Base-by-base conservation (phyloP, 108 stramenopile genomes). In the Thalassiosira profunda region DNA sequence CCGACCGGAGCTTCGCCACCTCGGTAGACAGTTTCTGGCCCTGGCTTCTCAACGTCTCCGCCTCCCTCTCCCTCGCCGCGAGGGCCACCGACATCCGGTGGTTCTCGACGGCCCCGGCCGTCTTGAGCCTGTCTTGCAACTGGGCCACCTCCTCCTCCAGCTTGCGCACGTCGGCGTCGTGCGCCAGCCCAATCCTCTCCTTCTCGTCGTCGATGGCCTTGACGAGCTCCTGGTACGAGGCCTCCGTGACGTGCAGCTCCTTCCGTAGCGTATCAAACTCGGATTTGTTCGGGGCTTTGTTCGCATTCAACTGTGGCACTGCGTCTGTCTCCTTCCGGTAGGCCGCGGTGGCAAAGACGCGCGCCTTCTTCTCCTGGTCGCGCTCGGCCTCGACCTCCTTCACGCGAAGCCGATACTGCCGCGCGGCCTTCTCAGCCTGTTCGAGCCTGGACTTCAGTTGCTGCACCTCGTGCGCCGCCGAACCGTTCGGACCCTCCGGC, bases 181-280 rank as follows among this genome's bases (percentile, higher is more conserved):
- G 57, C 29, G 57, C 35, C 20, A 49, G 14, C 1, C 29, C 42
- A 5, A 67, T 45, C 10, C 55, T 42, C 20, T 56, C 63, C 47
- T 70, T 77, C 29, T 69, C 68, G 10, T 77, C 61, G 48, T 77
- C 76, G 42, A 70, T 68, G 1, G 61, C 62, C 18, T 25, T 14
- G 6, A 70, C 38, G 35, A 77, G 33, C 14, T 64, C 53, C 43
- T 70, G 61, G 45, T 77, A 77, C 15, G 68, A 64, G 1, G 53
- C 41, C 41, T 70, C 76, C n/a, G 68, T 64, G 0, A 63, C 41
- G 4, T 46, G n/a, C 7, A 70, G 62, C 20, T 70, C 47, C 41
- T 69, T 69, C 24, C 44, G 31, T 23, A 77, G 44, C 20, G 46
- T 53, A 33, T 69, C 56, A 33, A 69, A 24, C 30, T 77, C 67